These are phyloP conservation scores for Yarrowia sp. DNA, from an alignment of 805 yeast species.

Conservation along the genomic window DNA sequence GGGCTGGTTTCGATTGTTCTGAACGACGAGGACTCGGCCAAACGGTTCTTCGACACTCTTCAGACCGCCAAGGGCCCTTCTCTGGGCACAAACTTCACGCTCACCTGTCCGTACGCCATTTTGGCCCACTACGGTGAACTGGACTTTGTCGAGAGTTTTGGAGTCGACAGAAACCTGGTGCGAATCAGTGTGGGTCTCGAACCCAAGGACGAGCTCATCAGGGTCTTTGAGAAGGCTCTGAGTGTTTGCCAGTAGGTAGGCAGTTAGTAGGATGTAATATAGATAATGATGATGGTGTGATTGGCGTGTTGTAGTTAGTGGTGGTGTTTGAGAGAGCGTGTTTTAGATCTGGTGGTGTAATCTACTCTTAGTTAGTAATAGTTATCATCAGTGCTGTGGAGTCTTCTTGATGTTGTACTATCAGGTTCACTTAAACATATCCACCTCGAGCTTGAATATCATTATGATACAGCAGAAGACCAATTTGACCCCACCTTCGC, in stretches of 20 bases:
- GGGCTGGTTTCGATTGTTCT: slow-evolving; percentile 81
- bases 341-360: no score
- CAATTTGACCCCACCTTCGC: no score
- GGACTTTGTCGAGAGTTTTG: slow-evolving; percentile 81
- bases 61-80: slow-evolving; percentile 86
- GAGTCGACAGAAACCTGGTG: slow-evolving; percentile 77
- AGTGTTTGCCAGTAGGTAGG: slow-evolving; percentile 3
- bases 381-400: no score
- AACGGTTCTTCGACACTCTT: slow-evolving; percentile 73
- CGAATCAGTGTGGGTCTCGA: slow-evolving; percentile 89
- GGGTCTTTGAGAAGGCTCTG: slow-evolving; percentile 61
- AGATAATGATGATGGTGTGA: background rate
- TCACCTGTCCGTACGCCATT: slow-evolving; percentile 89
- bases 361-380: no score
- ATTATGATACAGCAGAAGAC: no score
- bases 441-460: no score
- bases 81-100: slow-evolving; percentile 85
- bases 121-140: slow-evolving; percentile 84
- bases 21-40: slow-evolving; percentile 67
- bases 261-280: background rate
- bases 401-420: no score
- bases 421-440: no score
- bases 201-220: slow-evolving; percentile 63
- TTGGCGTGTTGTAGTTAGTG: no score
- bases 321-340: no score